Percentiles rank a stretch among this genome's conserved stretches.
Evolutionary conservation across 2,329 filamentous ascomycete genomes (phyloP).

Genomic region (Fusarium sublunatum): DNA sequence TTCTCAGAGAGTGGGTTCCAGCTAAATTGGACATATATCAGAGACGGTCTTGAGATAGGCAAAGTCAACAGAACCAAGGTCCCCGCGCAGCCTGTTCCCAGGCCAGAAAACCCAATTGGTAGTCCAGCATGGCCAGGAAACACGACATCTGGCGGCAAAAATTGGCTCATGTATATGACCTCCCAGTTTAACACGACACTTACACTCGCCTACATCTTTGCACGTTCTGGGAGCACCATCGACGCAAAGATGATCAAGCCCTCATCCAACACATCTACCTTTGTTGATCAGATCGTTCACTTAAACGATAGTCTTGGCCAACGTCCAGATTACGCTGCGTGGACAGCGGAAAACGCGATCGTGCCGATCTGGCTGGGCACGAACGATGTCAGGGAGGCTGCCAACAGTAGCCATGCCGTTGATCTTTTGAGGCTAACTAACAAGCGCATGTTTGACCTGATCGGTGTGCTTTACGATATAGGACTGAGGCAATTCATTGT

Average conservation of each 20-base stretch:
- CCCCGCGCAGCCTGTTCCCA: background rate
- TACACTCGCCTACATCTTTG: constrained; percentile 6
- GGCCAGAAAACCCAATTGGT: constrained; percentile 13
- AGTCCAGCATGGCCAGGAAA: constrained; percentile 17
- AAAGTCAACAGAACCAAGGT: background rate
- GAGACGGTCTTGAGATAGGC: background rate
- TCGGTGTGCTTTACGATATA: background rate
- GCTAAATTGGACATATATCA: background rate
- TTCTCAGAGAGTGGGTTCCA: constrained; percentile 1
- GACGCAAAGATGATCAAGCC: background rate
- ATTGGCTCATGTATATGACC: constrained; percentile 10
- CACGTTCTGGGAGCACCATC: background rate
- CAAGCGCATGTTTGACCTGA: background rate
- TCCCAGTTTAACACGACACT: constrained; percentile 14
- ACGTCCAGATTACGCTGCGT: background rate
- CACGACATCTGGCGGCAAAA: constrained; percentile 6
- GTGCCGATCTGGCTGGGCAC: constrained; percentile 3
- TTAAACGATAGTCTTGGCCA: constrained; percentile 1
- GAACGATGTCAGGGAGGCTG: background rate
- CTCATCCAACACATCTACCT: background rate
- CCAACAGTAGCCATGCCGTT: background rate
- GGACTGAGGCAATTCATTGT: constrained; percentile 3
- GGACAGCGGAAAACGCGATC: constrained; percentile 2
- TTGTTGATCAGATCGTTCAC: background rate
- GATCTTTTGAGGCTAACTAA: background rate